Percentiles rank a stretch among this genome's conserved stretches.
phyloP scores from a whole-genome alignment of 2,329 filamentous ascomycete species.

The Akanthomyces lecanii region DNA sequence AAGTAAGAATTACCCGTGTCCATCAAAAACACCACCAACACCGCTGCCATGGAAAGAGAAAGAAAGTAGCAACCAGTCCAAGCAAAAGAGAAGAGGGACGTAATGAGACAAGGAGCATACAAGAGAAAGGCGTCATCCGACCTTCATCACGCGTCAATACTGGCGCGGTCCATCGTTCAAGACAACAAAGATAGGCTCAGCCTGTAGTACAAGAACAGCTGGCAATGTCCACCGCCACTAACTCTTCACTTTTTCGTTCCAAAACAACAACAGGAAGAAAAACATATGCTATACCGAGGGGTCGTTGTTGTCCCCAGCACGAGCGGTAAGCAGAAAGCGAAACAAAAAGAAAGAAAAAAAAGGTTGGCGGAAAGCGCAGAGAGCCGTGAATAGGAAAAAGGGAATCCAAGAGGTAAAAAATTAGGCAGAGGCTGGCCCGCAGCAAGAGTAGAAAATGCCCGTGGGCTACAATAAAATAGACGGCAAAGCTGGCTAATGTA shows the following conservation, averaged over 20 bases:
- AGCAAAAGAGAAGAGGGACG: neutral
- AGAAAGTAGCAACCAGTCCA: neutral
- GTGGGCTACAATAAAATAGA: neutral
- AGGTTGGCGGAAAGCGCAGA: neutral
- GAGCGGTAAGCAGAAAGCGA: conserved; percentile 4
- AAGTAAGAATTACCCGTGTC: conserved; percentile 12
- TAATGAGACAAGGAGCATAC: neutral
- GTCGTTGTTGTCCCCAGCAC: neutral
- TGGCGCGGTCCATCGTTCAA: neutral
- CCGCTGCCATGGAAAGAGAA: conserved; percentile 16
- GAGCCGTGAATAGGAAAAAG: conserved; percentile 10
- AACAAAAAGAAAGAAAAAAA: neutral
- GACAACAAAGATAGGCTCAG: neutral
- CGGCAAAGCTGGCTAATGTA: conserved; percentile 6
- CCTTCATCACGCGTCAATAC: neutral
- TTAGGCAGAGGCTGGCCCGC: conserved; percentile 14
- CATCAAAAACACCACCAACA: conserved; percentile 15
- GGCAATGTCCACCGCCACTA: neutral
- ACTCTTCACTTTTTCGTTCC: neutral
- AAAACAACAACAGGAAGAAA: neutral
- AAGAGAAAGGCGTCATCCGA: conserved; percentile 15
- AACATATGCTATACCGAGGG: neutral
- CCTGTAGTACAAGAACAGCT: neutral
- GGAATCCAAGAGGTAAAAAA: conserved; percentile 13
- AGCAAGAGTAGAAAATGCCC: neutral